Percentiles rank a stretch among this genome's conserved stretches.
phyloP scores from a whole-genome alignment of 2,329 filamentous ascomycete species.

The Talaromyces rugulosus region DNA sequence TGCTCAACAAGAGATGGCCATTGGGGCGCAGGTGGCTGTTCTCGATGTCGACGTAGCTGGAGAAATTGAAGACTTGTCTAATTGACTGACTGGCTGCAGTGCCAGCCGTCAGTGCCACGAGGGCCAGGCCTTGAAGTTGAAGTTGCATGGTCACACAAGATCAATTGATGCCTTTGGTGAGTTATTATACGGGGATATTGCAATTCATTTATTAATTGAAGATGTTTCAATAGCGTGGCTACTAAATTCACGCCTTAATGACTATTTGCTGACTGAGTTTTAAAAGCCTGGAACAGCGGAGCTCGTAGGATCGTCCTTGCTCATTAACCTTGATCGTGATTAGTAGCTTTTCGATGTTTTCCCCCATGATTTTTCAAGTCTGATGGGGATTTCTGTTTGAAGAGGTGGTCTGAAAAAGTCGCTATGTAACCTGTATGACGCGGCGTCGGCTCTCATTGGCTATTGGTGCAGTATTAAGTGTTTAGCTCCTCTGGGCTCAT shows the following conservation, averaged over 20 bases:
- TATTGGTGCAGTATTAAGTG: background rate
- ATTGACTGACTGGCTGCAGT: background rate
- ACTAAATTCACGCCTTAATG: background rate
- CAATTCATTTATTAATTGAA: no score
- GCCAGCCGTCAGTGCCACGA: background rate
- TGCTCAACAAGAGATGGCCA: slow-evolving; percentile 1
- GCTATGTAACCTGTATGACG: background rate
- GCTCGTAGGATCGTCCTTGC: background rate
- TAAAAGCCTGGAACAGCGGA: background rate
- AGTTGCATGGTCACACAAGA: no score
- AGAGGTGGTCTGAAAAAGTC: background rate
- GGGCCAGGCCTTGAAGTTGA: background rate
- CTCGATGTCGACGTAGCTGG: background rate
- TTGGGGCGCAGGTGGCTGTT: slow-evolving; percentile 2
- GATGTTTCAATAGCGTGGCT: no score
- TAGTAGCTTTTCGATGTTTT: background rate
- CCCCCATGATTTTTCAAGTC: background rate
- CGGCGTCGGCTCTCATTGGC: background rate
- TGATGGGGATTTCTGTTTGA: background rate
- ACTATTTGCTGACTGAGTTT: background rate
- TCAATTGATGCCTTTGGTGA: no score
- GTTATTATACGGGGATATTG: no score
- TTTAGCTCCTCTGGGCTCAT: background rate
- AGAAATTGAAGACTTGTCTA: background rate
- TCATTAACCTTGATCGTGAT: background rate